Base-by-base conservation (phyloP, 805 yeast species). In the Saturnispora galanensis region DNA sequence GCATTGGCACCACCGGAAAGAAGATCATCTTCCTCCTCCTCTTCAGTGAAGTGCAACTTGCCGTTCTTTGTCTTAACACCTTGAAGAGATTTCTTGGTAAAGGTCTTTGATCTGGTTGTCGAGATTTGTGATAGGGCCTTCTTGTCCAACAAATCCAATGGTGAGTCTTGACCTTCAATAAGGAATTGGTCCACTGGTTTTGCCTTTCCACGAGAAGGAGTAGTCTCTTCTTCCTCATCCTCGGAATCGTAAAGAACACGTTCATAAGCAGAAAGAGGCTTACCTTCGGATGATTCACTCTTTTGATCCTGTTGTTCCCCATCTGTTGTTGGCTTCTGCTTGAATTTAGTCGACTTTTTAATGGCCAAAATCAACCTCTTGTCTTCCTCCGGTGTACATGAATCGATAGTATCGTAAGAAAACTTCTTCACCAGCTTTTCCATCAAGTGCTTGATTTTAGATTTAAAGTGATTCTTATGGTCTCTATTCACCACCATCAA, bases 401-500 rank as follows among this genome's bases (percentile, higher is more conserved):
- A 68, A 58, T 84, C 95, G 42, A 93, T 75, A n/a, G 69, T 73
- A 31, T 89, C 97, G 50, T 77, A 73, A n/a, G 97, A 96, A 59
- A 86, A 87, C 59, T 88, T 80, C 60, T 98, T 77, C 44, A 90
- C 76, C 56, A 93, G 69, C 55, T 97, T 77, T 70, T 93, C 99
- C 50, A 93, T 70, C 44, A 93, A 83, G 58, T 93, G 97, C 67
- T 87, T 86, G 32, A 93, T 90, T 63, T 86, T 90, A 11, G 89
- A 76, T 61, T 86, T 88, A 73, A 93, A 93, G 59, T 88, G 96
- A 39, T 95, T 94, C 57, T 87, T 86, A 64, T 90, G 97, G 60
- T 89, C 97, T 61, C 87, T 93, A 35, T 96, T 86, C 93, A 97
- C 89, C 49, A 79, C 78, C 75, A 93, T 70, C 56, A 93, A 72